Evolutionary conservation across 306 rosid genomes (phyloP).

Genomic region (Medicago truncatula): DNA sequence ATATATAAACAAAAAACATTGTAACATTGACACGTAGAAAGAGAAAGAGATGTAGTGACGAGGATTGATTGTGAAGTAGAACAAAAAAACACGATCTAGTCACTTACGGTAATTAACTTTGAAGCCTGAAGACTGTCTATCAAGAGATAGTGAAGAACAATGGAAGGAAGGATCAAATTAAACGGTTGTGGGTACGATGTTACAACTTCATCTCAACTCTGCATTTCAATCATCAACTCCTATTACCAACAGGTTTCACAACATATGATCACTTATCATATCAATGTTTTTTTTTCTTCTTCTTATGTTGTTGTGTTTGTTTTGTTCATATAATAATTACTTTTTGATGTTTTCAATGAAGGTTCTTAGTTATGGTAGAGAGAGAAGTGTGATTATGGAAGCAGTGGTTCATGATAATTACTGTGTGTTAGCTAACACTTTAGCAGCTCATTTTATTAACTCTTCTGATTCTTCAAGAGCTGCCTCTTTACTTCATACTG

Average conservation of each 20-base stretch:
- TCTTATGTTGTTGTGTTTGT: neutral
- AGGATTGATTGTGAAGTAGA: neutral
- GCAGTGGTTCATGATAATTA: constrained; percentile 65
- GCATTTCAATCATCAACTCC: constrained; percentile 75
- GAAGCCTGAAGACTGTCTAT: neutral
- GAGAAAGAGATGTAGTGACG: neutral
- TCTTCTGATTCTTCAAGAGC: constrained; percentile 64
- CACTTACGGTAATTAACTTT: neutral
- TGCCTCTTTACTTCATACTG: constrained; percentile 57
- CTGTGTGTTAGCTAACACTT: constrained; percentile 84
- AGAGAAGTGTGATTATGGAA: constrained; percentile 73
- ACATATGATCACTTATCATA: too few species aligned
- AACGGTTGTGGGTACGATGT: constrained; percentile 77
- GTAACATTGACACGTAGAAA: neutral
- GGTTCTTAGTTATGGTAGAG: constrained; percentile 80
- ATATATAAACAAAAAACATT: neutral
- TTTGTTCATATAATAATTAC: neutral
- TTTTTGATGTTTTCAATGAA: constrained; percentile 42
- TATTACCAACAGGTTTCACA: constrained; percentile 71
- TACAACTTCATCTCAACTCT: constrained; percentile 68
- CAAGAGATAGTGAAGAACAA: constrained; percentile 33
- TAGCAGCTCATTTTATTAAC: constrained; percentile 63
- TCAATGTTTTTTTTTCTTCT: neutral
- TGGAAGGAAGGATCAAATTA: constrained; percentile 59
- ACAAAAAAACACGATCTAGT: neutral